Evolutionary conservation across 345 rosid species (phyloP).

Genomic region (Syzygium oleosum): DNA sequence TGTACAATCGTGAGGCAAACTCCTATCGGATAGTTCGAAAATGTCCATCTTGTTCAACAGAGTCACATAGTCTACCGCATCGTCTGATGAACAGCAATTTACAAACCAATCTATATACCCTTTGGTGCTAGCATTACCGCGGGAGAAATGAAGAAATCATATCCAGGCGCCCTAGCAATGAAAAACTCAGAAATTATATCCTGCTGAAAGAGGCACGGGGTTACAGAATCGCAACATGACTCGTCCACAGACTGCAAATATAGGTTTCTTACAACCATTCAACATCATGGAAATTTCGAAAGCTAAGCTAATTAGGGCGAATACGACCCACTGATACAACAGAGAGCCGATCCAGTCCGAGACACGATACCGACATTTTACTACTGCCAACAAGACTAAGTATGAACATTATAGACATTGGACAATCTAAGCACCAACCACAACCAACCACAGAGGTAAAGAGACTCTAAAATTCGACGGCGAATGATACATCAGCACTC

Average conservation of each 20-base stretch:
- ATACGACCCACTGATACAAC: neutral
- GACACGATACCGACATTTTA: neutral
- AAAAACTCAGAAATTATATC: neutral
- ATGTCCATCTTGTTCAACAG: neutral
- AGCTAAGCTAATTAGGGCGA: neutral
- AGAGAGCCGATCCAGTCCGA: neutral
- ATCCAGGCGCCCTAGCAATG: neutral
- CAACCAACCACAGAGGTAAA: neutral
- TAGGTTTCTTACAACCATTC: neutral
- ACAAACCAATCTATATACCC: neutral
- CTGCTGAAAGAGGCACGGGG: neutral
- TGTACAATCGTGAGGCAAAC: neutral
- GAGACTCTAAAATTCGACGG: neutral
- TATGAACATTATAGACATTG: neutral
- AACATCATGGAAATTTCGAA: neutral
- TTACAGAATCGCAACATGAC: neutral
- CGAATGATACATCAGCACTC: constrained; percentile 12
- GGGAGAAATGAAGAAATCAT: neutral
- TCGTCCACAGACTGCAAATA: neutral
- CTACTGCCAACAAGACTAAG: neutral
- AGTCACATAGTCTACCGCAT: neutral
- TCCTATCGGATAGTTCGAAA: neutral
- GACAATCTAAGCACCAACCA: neutral
- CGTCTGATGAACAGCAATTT: neutral
- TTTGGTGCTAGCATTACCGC: neutral